phyloP scores from a whole-genome alignment of 371 early-diverging fungal species.

The Mucor indicus region DNA sequence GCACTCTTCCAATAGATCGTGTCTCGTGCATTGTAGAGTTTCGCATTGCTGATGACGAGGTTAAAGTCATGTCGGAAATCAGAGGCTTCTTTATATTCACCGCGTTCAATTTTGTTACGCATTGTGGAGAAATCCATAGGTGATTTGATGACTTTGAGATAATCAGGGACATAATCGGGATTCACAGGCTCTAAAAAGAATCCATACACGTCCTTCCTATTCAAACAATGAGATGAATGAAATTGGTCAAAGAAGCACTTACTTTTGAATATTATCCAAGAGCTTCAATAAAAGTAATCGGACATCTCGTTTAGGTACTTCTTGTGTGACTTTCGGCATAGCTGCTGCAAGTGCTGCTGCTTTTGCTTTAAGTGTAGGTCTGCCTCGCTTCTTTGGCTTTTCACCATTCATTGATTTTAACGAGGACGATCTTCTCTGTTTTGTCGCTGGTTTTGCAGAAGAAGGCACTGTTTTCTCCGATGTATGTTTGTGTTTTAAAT shows the following conservation, averaged over 20 bases:
- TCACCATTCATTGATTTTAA: slow-evolving; percentile 6
- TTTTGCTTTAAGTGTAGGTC: slow-evolving; percentile 29
- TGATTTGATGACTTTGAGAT: slow-evolving; percentile 64
- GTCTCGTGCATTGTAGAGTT: slow-evolving; percentile 70
- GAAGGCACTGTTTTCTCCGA: not conserved
- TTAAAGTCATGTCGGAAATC: slow-evolving; percentile 66
- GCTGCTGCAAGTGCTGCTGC: slow-evolving; percentile 15
- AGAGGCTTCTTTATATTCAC: slow-evolving; percentile 38
- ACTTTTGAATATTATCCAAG: slow-evolving; percentile 55
- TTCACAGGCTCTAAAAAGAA: slow-evolving; percentile 86
- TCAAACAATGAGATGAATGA: not conserved
- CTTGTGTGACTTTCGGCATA: slow-evolving; percentile 23
- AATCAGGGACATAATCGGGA: slow-evolving; percentile 69
- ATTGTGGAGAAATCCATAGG: slow-evolving; percentile 77
- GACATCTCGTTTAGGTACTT: slow-evolving; percentile 38
- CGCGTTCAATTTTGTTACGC: slow-evolving; percentile 53
- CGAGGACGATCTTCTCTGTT: slow-evolving; percentile 14
- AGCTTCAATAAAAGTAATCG: slow-evolving; percentile 44
- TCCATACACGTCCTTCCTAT: slow-evolving; percentile 61
- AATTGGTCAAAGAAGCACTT: slow-evolving; percentile 3
- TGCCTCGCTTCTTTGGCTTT: slow-evolving; percentile 45
- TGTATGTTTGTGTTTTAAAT: slow-evolving; percentile 2
- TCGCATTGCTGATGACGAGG: slow-evolving; percentile 66
- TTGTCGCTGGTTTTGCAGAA: slow-evolving; percentile 3
- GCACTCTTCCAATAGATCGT: slow-evolving; percentile 74